Evolutionary conservation across 176 grass and related monocot genomes (phyloP), one percentile per base, ranked within the genome.

Genomic region (Cenchrus purpureus): DNA sequence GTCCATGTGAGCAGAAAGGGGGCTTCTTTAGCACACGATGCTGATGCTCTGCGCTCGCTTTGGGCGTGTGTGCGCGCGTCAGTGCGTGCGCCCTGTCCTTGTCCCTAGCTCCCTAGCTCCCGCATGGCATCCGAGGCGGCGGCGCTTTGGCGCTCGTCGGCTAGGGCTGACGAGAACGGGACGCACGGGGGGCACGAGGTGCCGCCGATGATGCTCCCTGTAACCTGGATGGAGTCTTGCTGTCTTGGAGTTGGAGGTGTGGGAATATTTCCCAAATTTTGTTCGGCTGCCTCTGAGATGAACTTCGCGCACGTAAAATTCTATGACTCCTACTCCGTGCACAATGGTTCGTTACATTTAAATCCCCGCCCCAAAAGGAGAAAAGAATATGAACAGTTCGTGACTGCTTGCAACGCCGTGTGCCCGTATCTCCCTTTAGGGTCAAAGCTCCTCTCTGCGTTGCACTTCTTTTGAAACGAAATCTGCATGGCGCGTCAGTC

Each of bases 21-120:
- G 68, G 55, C 79, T 69, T 74, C 89, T 90, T 90, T 90, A 90
- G 84, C 89, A 84, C 54, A 87, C 89, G 89, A 90, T 90, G 89
- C 89, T 79, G 89, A 90, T 90, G 80, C 89, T 87, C 79, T 67
- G 52, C 74, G 49, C 49, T 51, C 79, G 37, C 84, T 90, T 87
- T 90, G 84, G 68, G 20, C 79, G 80, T 79, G 80, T 52, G 79
- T 44, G 67, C 66, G 64, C 66, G 64, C 73, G 78, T 80, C 78
- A 66, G 78, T 54, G 79, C 66, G 79, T 50, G 55, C 45, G 79
- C 59, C 74, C 25, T 76, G 79, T 37, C 64, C 84, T 68, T 69
- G 68, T 82, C 88, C 73, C 57, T 78, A 83, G 73, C 79, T 58
- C 88, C 12, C 71, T 73, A 72, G 34, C 74, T 34, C 65, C 12